These are phyloP conservation scores for Clonostachys chloroleuca DNA, from an alignment of 2,329 filamentous ascomycete genomes.

Conservation along the genomic window DNA sequence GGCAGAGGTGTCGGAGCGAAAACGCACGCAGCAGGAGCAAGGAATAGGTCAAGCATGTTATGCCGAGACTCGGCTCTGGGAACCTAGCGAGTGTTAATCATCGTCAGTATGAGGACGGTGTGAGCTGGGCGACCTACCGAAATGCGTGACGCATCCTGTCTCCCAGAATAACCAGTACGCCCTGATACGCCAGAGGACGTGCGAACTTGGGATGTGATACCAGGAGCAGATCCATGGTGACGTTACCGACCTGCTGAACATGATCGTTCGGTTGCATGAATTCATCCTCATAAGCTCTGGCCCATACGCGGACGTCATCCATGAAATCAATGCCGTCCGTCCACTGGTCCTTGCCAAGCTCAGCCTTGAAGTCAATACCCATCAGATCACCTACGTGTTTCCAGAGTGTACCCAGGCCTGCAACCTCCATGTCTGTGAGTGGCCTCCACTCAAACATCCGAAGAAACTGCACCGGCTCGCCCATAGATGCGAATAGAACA, in stretches of 20 bases:
- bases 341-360: slow-evolving; percentile 32
- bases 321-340: slow-evolving; percentile 46
- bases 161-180: slow-evolving; percentile 58
- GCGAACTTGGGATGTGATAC: slow-evolving; percentile 43
- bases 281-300: slow-evolving; percentile 51
- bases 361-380: slow-evolving; percentile 49
- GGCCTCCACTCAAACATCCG: slow-evolving; percentile 65
- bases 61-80: slow-evolving; percentile 32
- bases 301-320: slow-evolving; percentile 42
- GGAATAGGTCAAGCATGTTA: slow-evolving; percentile 32
- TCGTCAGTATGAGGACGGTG: not conserved
- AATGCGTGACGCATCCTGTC: slow-evolving; percentile 61
- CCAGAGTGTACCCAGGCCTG: slow-evolving; percentile 66
- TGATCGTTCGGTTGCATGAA: slow-evolving; percentile 50
- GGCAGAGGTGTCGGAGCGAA: slow-evolving; percentile 50
- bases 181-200: slow-evolving; percentile 40
- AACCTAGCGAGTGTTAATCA: slow-evolving; percentile 22
- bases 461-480: slow-evolving; percentile 62
- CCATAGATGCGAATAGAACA: slow-evolving; percentile 52
- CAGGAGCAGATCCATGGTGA: slow-evolving; percentile 57
- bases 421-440: slow-evolving; percentile 62
- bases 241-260: slow-evolving; percentile 48
- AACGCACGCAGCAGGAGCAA: slow-evolving; percentile 49
- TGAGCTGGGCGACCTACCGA: slow-evolving; percentile 37
- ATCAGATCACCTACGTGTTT: slow-evolving; percentile 67